Conservation (phyloP, 768 basidiomycete genomes). For the Boletus sensibilis region DNA sequence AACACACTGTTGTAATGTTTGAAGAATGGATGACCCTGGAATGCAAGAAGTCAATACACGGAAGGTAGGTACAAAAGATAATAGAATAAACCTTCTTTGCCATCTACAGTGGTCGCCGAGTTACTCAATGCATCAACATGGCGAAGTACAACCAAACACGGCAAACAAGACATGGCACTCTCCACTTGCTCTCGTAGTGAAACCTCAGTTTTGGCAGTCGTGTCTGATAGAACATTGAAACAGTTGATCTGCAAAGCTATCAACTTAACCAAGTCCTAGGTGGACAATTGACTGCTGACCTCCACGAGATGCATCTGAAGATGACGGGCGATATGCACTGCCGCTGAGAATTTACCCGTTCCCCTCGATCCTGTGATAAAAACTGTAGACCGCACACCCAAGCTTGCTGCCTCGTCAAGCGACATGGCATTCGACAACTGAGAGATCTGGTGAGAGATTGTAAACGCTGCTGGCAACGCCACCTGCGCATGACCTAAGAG, state of each 20-base stretch:
- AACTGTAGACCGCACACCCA: constrained; percentile 65
- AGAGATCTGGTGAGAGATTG: constrained; percentile 47
- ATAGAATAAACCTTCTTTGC: constrained; percentile 49
- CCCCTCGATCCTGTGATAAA: constrained; percentile 80
- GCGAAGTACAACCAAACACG: constrained; percentile 79
- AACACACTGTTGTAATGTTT: constrained; percentile 62
- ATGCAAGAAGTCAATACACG: background rate
- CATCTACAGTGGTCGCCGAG: constrained; percentile 57
- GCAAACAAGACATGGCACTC: constrained; percentile 72
- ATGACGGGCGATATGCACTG: constrained; percentile 51
- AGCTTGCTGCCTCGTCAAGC: constrained; percentile 53
- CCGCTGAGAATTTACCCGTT: constrained; percentile 73
- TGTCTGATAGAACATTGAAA: constrained; percentile 79
- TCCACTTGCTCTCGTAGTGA: constrained; percentile 72
- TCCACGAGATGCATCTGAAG: constrained; percentile 80
- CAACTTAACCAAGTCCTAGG: background rate
- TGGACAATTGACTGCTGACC: constrained; percentile 37
- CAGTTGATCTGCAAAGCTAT: constrained; percentile 69
- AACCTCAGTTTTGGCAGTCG: constrained; percentile 70
- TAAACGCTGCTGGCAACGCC: constrained; percentile 11
- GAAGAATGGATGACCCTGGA: constrained; percentile 58
- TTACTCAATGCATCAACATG: constrained; percentile 79
- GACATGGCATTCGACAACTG: constrained; percentile 62
- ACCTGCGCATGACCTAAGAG: constrained; percentile 22
- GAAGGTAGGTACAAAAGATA: background rate